Evolutionary conservation across 2,329 filamentous ascomycete species (phyloP).

Genomic region (Dactylellina parvicollis): DNA sequence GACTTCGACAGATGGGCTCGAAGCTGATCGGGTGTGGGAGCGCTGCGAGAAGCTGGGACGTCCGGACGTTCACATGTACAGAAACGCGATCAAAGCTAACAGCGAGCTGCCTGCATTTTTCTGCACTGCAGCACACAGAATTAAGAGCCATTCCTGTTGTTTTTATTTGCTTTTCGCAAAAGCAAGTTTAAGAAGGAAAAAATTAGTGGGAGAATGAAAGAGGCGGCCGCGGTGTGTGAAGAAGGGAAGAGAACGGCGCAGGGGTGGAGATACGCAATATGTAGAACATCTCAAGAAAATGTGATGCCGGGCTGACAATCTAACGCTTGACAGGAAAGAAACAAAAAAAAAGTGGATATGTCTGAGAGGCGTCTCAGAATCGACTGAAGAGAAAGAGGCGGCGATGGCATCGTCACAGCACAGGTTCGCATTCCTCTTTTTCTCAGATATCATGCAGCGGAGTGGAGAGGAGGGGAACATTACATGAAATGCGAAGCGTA

Average conservation of each 20-base stretch:
- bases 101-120: constrained; percentile 42
- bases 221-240: constrained; percentile 50
- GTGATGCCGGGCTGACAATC: constrained; percentile 40
- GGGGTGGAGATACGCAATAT: constrained; percentile 54
- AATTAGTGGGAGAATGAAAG: constrained; percentile 19
- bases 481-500: constrained; percentile 37
- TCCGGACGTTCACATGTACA: constrained; percentile 43
- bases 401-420: constrained; percentile 51
- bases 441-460: constrained; percentile 40
- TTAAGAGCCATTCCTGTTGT: constrained; percentile 6
- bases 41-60: constrained; percentile 21
- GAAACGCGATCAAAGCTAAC: constrained; percentile 26
- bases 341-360: constrained; percentile 22
- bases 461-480: constrained; percentile 46
- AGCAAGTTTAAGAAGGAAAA: too few relatives aligned
- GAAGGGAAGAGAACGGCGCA: constrained; percentile 35
- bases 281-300: constrained; percentile 52
- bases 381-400: constrained; percentile 28
- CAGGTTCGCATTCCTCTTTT: constrained; percentile 45
- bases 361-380: constrained; percentile 53
- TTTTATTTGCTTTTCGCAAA: constrained; percentile 24
- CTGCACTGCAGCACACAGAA: constrained; percentile 33
- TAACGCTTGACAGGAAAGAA: neutral
- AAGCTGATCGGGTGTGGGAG: constrained; percentile 26
- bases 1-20: constrained; percentile 6